A percentile compares a stretch with the other conserved stretches of the same genome.
Evolutionary conservation across 306 rosid species (phyloP).

Genomic region (Castanea crenata): DNA sequence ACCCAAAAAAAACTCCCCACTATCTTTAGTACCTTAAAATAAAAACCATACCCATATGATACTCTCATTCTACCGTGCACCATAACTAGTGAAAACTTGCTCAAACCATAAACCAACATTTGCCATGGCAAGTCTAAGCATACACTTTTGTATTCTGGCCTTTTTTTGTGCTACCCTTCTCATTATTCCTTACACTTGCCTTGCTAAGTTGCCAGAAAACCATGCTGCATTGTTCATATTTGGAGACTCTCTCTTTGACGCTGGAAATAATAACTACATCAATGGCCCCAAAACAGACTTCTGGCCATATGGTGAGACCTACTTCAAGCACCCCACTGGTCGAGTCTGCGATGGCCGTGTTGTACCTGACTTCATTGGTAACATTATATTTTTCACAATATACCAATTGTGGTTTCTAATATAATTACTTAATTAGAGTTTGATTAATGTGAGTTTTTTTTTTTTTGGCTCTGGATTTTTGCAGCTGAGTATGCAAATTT

Average conservation of each 20-base stretch:
- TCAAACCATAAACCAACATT: not conserved
- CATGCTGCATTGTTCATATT: not conserved
- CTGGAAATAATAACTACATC: not conserved
- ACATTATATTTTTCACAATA: not conserved
- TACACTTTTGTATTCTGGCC: not conserved
- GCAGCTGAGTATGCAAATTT: not conserved
- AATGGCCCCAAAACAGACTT: not conserved
- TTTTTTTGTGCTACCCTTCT: not conserved
- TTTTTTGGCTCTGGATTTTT: not conserved
- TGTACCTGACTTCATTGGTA: not conserved
- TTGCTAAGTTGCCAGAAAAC: not conserved
- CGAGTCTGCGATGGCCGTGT: not conserved
- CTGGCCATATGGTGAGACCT: not conserved
- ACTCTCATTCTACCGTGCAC: not conserved
- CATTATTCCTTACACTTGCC: not conserved
- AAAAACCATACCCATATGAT: too few relatives aligned
- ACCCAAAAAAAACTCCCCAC: too few relatives aligned
- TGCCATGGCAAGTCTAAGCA: not conserved
- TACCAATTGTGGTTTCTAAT: too few relatives aligned
- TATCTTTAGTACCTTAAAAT: too few relatives aligned
- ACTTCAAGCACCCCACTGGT: not conserved
- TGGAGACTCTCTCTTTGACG: not conserved
- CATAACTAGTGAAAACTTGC: not conserved
- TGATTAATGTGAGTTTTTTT: too few relatives aligned
- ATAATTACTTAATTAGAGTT: too few relatives aligned